phyloP scores from a whole-genome alignment of 352 stramenopile genomes.

The Blastocystis sp. region DNA sequence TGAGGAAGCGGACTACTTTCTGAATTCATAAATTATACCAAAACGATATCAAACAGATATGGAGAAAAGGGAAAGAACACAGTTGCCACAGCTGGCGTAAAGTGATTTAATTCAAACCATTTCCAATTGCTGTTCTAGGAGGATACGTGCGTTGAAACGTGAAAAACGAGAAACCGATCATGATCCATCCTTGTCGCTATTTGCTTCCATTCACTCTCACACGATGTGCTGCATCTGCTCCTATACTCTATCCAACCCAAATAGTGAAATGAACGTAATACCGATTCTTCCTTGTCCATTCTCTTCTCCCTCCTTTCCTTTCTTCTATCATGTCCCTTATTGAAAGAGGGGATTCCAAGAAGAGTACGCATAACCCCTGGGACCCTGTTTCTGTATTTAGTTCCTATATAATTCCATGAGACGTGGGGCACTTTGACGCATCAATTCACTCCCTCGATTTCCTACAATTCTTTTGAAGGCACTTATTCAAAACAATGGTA shows the following conservation, averaged over 20 bases:
- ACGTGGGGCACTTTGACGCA: background rate
- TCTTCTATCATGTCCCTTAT: background rate
- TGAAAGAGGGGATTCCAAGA: background rate
- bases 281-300: too few relatives aligned
- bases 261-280: too few relatives aligned
- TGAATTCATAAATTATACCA: background rate
- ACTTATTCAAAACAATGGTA: background rate
- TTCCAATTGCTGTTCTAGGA: too few relatives aligned
- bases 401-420: background rate
- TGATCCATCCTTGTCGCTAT: too few relatives aligned
- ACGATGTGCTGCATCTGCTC: too few relatives aligned
- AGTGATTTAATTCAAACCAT: too few relatives aligned
- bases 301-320: background rate
- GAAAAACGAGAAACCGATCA: too few relatives aligned
- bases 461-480: background rate
- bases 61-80: background rate
- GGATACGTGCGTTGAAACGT: too few relatives aligned
- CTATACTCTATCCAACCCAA: too few relatives aligned
- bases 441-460: background rate
- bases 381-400: background rate
- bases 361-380: background rate
- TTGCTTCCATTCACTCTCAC: too few relatives aligned
- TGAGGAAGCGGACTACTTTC: background rate
- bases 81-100: too few relatives aligned
- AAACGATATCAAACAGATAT: background rate